These are phyloP conservation scores for Coemansia sp. DNA, from an alignment of 192 early-diverging fungal genomes.

Conservation along the genomic window DNA sequence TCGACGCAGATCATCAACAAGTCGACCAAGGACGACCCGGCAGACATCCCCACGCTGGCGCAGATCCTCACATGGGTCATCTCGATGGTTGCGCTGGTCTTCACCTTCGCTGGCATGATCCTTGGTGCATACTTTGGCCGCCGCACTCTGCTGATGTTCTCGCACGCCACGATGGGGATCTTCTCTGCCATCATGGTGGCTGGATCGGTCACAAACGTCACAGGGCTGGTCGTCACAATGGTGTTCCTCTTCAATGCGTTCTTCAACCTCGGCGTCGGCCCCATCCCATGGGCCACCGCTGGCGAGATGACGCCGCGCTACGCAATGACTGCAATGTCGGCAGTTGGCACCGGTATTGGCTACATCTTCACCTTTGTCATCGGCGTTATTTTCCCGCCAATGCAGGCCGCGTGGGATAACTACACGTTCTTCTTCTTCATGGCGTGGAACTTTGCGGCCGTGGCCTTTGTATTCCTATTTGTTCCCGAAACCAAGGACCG, in stretches of 20 bases:
- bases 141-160: conserved; percentile 66
- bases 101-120: conserved; percentile 49
- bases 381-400: conserved; percentile 63
- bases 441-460: conserved; percentile 61
- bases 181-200: conserved; percentile 65
- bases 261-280: conserved; percentile 79
- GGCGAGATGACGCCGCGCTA: conserved; percentile 77
- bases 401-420: conserved; percentile 53
- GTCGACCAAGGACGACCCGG: conserved; percentile 48
- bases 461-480: conserved; percentile 66
- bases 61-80: conserved; percentile 54
- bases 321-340: conserved; percentile 67
- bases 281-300: conserved; percentile 78
- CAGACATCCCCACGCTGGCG: conserved; percentile 53
- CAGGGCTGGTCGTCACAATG: conserved; percentile 61
- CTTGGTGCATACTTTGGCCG: conserved; percentile 74
- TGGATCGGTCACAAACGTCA: conserved; percentile 58
- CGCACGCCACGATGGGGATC: conserved; percentile 61
- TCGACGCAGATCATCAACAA: conserved; percentile 78
- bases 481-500: conserved; percentile 86
- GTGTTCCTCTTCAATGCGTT: conserved; percentile 74
- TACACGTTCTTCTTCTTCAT: conserved; percentile 71
- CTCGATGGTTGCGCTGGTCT: conserved; percentile 47
- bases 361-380: conserved; percentile 67
- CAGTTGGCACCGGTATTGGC: conserved; percentile 71